Conservation (phyloP, 805 yeast genomes). For the Kodamaea jinghongensis region DNA sequence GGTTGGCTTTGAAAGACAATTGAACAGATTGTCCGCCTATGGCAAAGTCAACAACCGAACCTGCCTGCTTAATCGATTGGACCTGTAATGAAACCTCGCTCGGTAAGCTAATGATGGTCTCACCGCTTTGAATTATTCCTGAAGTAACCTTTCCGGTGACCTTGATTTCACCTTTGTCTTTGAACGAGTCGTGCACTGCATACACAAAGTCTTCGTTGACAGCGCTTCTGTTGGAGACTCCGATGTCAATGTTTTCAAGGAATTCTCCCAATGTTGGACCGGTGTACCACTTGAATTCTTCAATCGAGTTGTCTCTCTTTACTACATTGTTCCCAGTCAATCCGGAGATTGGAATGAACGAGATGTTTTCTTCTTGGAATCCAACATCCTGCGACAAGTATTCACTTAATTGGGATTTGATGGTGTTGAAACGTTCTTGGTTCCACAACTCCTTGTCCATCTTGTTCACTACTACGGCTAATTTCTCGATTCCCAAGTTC, state of each 20-base stretch:
- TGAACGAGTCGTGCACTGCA: conserved; percentile 61
- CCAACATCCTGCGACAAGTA: conserved; percentile 56
- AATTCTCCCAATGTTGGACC: conserved; percentile 43
- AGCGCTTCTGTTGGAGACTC: conserved; percentile 11
- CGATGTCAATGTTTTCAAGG: conserved; percentile 33
- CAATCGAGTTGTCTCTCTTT: conserved; percentile 28
- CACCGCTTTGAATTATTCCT: conserved; percentile 72
- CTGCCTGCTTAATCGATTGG: conserved; percentile 34
- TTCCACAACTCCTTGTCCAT: conserved; percentile 64
- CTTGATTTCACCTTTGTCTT: conserved; percentile 46
- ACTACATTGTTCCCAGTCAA: conserved; percentile 65
- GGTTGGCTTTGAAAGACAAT: conserved; percentile 44
- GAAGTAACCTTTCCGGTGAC: conserved; percentile 64
- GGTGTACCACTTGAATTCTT: conserved; percentile 46
- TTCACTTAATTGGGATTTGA: conserved; percentile 46
- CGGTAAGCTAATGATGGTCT: conserved; percentile 58
- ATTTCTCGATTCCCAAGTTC: conserved; percentile 58
- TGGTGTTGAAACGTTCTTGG: conserved; percentile 49
- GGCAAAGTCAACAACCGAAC: conserved; percentile 47
- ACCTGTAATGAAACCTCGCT: conserved; percentile 43
- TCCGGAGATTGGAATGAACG: conserved; percentile 69
- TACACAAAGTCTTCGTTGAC: conserved; percentile 47
- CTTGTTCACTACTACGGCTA: conserved; percentile 68
- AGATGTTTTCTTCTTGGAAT: conserved; percentile 39
- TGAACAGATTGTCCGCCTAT: conserved; percentile 62